phyloP scores from a whole-genome alignment of 306 rosid genomes.

The Gillenia trifoliata region DNA sequence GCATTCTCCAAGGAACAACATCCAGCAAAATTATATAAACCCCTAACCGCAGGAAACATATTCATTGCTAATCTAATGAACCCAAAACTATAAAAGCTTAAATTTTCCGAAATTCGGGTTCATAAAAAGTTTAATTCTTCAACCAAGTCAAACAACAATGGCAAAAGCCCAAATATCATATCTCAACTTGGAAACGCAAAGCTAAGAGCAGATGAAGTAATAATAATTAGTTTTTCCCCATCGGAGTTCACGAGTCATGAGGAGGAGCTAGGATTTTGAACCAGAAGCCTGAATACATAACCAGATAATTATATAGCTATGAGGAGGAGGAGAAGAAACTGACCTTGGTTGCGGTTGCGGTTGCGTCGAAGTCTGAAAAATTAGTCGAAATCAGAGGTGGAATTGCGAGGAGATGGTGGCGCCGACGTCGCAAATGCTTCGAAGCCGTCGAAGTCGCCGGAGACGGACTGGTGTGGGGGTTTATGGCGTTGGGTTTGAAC shows the following conservation, averaged over 20 bases:
- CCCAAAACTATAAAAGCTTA: not conserved
- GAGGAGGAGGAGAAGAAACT: not conserved
- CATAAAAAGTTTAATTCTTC: not conserved
- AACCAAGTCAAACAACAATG: not conserved
- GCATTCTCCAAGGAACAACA: too few species aligned
- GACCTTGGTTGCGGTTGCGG: not conserved
- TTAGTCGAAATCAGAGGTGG: too few species aligned
- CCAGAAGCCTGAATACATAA: not conserved
- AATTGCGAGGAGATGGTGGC: too few species aligned
- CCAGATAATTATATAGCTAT: not conserved
- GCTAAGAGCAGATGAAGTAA: not conserved
- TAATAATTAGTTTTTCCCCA: too few species aligned
- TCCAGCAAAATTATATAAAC: too few species aligned
- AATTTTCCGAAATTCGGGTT: too few species aligned
- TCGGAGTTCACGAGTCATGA: too few species aligned
- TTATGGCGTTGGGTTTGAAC: not conserved
- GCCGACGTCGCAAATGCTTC: too few species aligned
- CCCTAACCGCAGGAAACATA: too few species aligned
- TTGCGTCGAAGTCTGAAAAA: not conserved
- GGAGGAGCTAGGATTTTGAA: not conserved
- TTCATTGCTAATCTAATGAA: not conserved
- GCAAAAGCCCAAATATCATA: not conserved
- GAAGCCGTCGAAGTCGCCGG: not conserved
- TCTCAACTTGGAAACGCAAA: not conserved
- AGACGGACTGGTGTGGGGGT: not conserved